These are phyloP conservation scores for Amborella trichopoda DNA, from an alignment of 164 flowering plant genomes.

Conservation along the genomic window DNA sequence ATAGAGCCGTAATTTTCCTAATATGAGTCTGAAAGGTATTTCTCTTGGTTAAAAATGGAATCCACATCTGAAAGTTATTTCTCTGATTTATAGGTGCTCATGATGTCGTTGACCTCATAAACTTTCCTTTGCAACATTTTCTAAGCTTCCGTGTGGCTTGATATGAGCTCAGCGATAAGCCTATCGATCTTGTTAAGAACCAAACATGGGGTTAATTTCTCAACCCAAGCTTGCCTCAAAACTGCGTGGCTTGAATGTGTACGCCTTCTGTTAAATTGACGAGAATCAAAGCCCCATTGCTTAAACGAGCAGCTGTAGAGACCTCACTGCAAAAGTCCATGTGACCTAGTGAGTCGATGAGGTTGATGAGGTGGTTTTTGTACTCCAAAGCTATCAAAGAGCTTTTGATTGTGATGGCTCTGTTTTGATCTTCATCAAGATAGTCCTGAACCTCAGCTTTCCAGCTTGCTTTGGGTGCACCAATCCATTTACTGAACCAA, in stretches of 20 bases:
- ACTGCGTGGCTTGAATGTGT: slow-evolving; percentile 92
- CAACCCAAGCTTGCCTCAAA: slow-evolving; percentile 81
- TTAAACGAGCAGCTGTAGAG: slow-evolving; percentile 79
- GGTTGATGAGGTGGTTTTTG: slow-evolving; percentile 42
- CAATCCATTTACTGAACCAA: slow-evolving; percentile 48
- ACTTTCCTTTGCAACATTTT: slow-evolving; percentile 51
- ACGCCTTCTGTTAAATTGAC: slow-evolving; percentile 95
- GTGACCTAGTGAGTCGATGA: slow-evolving; percentile 90
- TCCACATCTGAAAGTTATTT: slow-evolving; percentile 90
- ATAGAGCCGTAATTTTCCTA: too few species aligned
- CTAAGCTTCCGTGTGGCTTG: slow-evolving; percentile 76
- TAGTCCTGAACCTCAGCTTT: slow-evolving; percentile 67
- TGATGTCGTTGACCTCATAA: slow-evolving; percentile 75
- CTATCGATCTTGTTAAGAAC: slow-evolving; percentile 87
- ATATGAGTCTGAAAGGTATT: too few species aligned
- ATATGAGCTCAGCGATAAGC: slow-evolving; percentile 53
- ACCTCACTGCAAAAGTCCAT: slow-evolving; percentile 96
- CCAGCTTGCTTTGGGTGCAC: slow-evolving; percentile 88
- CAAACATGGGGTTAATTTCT: slow-evolving; percentile 68
- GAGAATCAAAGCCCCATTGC: slow-evolving; percentile 72
- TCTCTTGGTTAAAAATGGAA: too few species aligned
- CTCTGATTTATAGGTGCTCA: slow-evolving; percentile 74
- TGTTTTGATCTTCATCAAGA: slow-evolving; percentile 81
- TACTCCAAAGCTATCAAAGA: slow-evolving; percentile 54
- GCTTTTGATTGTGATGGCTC: slow-evolving; percentile 97